Base-by-base conservation (phyloP, 345 rosid genomes). In the Citropsis articulata region DNA sequence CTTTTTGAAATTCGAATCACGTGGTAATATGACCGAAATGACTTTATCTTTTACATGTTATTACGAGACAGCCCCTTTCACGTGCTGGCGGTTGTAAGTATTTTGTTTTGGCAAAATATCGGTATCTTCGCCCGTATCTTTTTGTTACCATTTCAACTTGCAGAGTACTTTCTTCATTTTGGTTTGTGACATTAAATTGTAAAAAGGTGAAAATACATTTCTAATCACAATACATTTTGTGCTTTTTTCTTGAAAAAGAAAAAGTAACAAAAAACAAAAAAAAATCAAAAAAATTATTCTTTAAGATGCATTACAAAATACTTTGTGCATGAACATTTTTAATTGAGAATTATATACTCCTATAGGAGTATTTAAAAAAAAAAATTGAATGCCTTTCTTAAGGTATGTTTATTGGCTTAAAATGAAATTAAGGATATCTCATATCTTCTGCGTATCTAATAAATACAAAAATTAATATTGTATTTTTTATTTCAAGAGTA, bases 1-100 rank as follows among this genome's bases (percentile, higher is more conserved):
- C 9, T 75, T 75, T 78, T 78, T n/a, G 33, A 62, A 70, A 59
- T 70, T 71, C 61, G 71, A 59, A 48, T 14, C 38, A 16, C 8
- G 14, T 53, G 6, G 50, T 3, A 45, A 53, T 53, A 53, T 64
- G 30, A 63, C 63, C 16, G 48, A 78, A 78, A 62, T 30, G 75
- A 71, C 75, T 59, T 12, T 7, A 10, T 3, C 33, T 56, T 76
- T 66, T 12, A 1, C 2, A 1, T 16, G 0, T 10, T 64, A 25
- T 66, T 76, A 66, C 61, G 1, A 19, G 28, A 24, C 72, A 31
- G 25, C 14, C 50, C 42, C 50, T 13, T 24, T 28, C 16, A 8
- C 1, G 7, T 0, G 13, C 59, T 36, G 22, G 31, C 4, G 6
- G 66, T 27, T 42, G 16, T 27, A 16, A 22, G 31, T 25, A 2